Evolutionary conservation across 1,284 basidiomycete genomes (phyloP).

Genomic region (Naganishia sp.): DNA sequence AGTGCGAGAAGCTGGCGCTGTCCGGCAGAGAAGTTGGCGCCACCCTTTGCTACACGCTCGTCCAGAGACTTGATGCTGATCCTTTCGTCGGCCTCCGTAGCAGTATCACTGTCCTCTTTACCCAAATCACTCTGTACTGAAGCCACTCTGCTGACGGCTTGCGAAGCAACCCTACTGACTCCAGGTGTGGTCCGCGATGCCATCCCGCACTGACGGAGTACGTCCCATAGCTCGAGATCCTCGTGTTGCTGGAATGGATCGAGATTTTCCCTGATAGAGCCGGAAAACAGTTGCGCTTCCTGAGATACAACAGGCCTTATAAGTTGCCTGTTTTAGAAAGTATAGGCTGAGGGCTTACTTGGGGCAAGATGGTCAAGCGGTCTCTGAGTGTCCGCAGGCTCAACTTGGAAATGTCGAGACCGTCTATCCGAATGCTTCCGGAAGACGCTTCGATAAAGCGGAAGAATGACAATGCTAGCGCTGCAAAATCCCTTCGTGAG

Average conservation of each 20-base stretch:
- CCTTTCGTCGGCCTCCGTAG: constrained; percentile 44
- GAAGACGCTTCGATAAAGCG: constrained; percentile 55
- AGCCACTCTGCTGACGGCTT: constrained; percentile 37
- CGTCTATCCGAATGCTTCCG: constrained; percentile 55
- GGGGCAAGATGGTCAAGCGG: constrained; percentile 58
- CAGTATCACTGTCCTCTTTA: constrained; percentile 36
- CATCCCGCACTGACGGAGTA: constrained; percentile 57
- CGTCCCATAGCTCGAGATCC: constrained; percentile 59
- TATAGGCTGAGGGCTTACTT: constrained; percentile 40
- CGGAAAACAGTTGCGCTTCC: constrained; percentile 55
- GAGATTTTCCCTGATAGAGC: constrained; percentile 54
- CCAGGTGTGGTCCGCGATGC: constrained; percentile 45
- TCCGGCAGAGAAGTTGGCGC: constrained; percentile 55
- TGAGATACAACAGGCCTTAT: constrained; percentile 38
- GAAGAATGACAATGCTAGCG: constrained; percentile 57
- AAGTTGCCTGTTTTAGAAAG: background rate
- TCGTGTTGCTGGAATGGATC: constrained; percentile 57
- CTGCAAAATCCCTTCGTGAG: constrained; percentile 27
- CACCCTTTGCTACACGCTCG: constrained; percentile 57
- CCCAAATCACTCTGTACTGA: constrained; percentile 35
- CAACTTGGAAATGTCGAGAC: constrained; percentile 56
- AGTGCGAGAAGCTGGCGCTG: constrained; percentile 61
- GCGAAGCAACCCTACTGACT: constrained; percentile 41
- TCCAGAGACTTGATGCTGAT: constrained; percentile 57
- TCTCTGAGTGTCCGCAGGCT: constrained; percentile 56